Evolutionary conservation across 306 rosid species (phyloP).

Genomic region (Rosa chinensis): DNA sequence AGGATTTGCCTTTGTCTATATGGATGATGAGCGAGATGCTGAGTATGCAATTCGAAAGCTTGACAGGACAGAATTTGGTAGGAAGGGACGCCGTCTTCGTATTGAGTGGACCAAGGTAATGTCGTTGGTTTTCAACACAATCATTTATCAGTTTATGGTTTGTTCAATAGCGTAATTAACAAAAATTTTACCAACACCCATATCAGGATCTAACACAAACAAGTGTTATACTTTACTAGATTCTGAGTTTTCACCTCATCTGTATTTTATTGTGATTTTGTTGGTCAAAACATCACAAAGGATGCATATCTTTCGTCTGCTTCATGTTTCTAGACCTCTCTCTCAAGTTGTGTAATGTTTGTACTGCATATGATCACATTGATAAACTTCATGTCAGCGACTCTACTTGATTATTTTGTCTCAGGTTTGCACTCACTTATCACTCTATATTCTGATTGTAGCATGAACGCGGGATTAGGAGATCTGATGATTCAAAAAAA

Average conservation of each 20-base stretch:
- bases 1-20: conserved; percentile 86
- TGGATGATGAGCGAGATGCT: conserved; percentile 85
- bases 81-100: conserved; percentile 77
- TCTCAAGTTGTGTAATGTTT: neutral
- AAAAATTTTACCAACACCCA: neutral
- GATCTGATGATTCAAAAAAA: conserved; percentile 57
- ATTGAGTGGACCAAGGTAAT: conserved; percentile 85
- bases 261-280: neutral
- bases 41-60: conserved; percentile 86
- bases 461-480: conserved; percentile 78
- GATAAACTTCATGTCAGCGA: conserved; percentile 13
- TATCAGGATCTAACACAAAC: neutral
- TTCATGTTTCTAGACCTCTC: conserved; percentile 16
- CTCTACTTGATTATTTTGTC: conserved; percentile 17
- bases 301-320: conserved; percentile 19
- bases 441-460: conserved; percentile 37
- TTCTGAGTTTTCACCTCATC: neutral
- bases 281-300: conserved; percentile 8
- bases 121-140: neutral
- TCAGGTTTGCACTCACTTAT: conserved; percentile 10
- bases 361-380: neutral
- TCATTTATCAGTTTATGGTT: neutral
- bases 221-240: neutral
- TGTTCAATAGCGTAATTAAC: neutral
- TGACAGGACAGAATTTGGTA: conserved; percentile 83